Base-by-base conservation (phyloP, 2,329 filamentous ascomycete species). In the Trichophyton mentagrophytes region DNA sequence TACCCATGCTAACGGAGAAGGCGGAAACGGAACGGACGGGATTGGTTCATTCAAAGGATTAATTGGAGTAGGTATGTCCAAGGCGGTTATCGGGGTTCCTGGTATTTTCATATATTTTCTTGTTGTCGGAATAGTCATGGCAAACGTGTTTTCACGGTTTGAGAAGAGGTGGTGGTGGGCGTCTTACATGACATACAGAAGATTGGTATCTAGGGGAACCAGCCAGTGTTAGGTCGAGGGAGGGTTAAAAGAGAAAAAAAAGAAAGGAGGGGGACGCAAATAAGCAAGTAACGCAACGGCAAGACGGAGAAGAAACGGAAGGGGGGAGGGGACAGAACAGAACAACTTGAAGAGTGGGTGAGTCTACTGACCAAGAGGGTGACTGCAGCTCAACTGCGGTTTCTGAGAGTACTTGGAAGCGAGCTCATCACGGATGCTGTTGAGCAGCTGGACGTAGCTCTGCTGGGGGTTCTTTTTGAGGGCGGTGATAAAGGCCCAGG, bases 371-470 rank as follows among this genome's bases (percentile, higher is more conserved):
- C 92, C 90, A 70, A 99, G 78, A 40, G 93, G 93, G 76, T 99
- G 93, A 73, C 90, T 96, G 77, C 89, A 92, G 70, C 91, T 96
- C 66, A 99, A 78, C 79, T 99, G 93, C 59, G 93, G 93, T 78
- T 96, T 96, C 77, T 99, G 93, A 7, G 82, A 81, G 73, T 99
- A 99, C 73, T 95, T 93, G 44, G 83, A 83, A 66, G 88, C 79
- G 62, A 99, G 79, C 70, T 96, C 86, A 61, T 96, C 91, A 61
- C 93, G 88, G 69, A 99, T 91, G 74, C 86, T 96, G 80, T 96
- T 97, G 66, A 99, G 82, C 61, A 99, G 79, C 78, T 96, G 86
- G 58, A 97, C 89, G 71, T 99, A 99, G 76, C 88, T 96, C 78
- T 97, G 93, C 72, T 95, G 87, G 0, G 90, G 90, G 71, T 95